Percentiles rank a stretch among this genome's conserved stretches.
phyloP scores from a whole-genome alignment of 73 alveolate species.

The Blepharisma japonicum region DNA sequence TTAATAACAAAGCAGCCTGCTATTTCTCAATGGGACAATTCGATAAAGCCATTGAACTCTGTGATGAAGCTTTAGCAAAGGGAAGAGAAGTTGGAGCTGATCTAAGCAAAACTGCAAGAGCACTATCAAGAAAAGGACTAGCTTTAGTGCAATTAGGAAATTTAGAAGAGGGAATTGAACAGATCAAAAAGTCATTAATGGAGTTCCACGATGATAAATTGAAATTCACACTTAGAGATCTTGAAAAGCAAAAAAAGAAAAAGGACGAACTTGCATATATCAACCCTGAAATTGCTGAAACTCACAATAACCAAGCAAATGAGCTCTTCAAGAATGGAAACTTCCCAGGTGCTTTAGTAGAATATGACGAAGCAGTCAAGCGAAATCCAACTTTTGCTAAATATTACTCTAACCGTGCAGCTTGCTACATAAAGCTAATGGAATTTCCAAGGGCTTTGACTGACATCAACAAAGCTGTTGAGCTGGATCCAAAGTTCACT shows the following conservation, averaged over 20 bases:
- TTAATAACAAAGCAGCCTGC: conserved; percentile 86
- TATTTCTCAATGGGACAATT: conserved; percentile 84
- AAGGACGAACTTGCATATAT: conserved; percentile 70
- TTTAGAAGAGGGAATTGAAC: conserved; percentile 67
- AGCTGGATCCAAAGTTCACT: conserved; percentile 79
- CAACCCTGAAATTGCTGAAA: conserved; percentile 90
- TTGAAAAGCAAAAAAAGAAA: conserved; percentile 71
- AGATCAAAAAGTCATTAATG: conserved; percentile 63
- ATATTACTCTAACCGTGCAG: conserved; percentile 87
- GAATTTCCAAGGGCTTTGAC: conserved; percentile 81
- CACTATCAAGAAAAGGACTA: conserved; percentile 77
- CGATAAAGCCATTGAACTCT: conserved; percentile 73
- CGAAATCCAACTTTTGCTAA: conserved; percentile 86
- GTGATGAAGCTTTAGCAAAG: conserved; percentile 73
- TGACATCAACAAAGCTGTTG: conserved; percentile 82
- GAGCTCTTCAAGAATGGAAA: conserved; percentile 77
- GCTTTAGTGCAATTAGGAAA: conserved; percentile 55
- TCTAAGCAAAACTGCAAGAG: conserved; percentile 49
- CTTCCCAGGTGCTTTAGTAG: conserved; percentile 88
- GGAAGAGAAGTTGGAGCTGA: conserved; percentile 57
- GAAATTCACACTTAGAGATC: conserved; percentile 71
- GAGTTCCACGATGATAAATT: conserved; percentile 72
- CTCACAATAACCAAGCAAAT: conserved; percentile 82
- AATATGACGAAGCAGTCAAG: conserved; percentile 82
- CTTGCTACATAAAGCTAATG: conserved; percentile 79